phyloP scores from a whole-genome alignment of 75 land plant genomes.

The Pinus albicaulis region DNA sequence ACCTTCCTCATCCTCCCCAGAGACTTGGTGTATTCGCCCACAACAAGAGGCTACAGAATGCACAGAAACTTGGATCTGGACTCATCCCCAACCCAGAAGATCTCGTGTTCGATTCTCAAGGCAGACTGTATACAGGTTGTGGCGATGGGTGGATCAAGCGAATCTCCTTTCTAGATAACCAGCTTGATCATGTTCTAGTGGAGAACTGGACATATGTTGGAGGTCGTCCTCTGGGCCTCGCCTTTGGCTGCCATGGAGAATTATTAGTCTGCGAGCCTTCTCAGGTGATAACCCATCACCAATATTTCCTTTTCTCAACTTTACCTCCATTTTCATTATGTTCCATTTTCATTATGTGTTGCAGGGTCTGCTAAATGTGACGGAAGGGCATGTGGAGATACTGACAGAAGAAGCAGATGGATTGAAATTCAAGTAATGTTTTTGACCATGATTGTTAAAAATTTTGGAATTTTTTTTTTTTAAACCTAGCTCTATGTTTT shows the following conservation, averaged over 20 bases:
- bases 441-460: no score
- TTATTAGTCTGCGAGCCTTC: slow-evolving; percentile 58
- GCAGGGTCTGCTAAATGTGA: slow-evolving; percentile 66
- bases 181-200: slow-evolving; percentile 15
- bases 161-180: slow-evolving; percentile 4
- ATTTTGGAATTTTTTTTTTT: no score
- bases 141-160: slow-evolving; percentile 80
- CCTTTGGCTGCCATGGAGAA: slow-evolving; percentile 31
- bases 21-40: background rate
- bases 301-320: background rate
- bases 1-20: background rate
- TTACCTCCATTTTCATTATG: background rate
- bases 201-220: slow-evolving; percentile 57
- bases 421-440: slow-evolving; percentile 19
- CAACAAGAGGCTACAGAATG: background rate
- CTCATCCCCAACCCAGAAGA: slow-evolving; percentile 62
- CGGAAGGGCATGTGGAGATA: slow-evolving; percentile 22
- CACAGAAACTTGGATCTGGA: slow-evolving; percentile 9
- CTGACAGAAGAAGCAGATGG: slow-evolving; percentile 69
- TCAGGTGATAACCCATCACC: slow-evolving; percentile 11
- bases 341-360: background rate
- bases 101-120: slow-evolving; percentile 49
- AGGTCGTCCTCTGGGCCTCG: slow-evolving; percentile 76
- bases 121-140: slow-evolving; percentile 58
- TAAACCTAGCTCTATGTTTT: no score